A percentile compares a stretch with the other conserved stretches of the same genome.
These are phyloP conservation scores for Aspergillus luchuensis DNA, from an alignment of 2,329 filamentous ascomycete species.

Conservation along the genomic window DNA sequence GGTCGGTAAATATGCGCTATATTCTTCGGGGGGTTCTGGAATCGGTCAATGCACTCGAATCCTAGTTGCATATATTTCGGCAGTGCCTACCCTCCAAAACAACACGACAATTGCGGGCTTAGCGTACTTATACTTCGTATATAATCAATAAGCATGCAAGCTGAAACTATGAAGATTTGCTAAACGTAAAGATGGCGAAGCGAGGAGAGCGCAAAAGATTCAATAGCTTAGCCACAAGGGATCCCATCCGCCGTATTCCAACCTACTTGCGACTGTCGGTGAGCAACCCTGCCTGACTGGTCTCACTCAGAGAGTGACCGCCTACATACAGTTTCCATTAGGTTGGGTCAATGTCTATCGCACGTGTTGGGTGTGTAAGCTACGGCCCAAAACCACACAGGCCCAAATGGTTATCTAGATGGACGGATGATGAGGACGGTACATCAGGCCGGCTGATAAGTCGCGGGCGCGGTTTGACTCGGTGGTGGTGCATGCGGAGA, in stretches of 20 bases:
- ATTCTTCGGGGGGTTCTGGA: not conserved
- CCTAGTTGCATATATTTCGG: not conserved
- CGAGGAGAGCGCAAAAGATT: constrained; percentile 15
- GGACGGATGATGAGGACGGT: not conserved
- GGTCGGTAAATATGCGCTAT: not conserved
- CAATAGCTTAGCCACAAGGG: constrained; percentile 17
- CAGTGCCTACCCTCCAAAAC: not conserved
- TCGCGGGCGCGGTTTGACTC: not conserved
- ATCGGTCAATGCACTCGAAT: not conserved
- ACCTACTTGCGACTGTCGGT: not conserved
- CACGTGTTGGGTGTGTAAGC: not conserved
- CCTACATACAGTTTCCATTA: not conserved
- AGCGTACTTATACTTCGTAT: not conserved
- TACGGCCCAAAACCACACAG: not conserved
- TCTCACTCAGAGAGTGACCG: not conserved
- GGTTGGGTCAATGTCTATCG: not conserved
- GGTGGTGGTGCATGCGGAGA: not conserved
- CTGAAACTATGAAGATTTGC: not conserved
- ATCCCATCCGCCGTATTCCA: not conserved
- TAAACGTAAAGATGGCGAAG: constrained; percentile 6
- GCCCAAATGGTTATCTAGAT: not conserved
- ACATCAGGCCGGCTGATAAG: not conserved
- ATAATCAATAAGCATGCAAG: not conserved
- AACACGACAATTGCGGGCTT: not conserved
- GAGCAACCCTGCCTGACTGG: constrained; percentile 2